Evolutionary conservation across 2,329 filamentous ascomycete genomes (phyloP).

Genomic region (Eutypella sp.): DNA sequence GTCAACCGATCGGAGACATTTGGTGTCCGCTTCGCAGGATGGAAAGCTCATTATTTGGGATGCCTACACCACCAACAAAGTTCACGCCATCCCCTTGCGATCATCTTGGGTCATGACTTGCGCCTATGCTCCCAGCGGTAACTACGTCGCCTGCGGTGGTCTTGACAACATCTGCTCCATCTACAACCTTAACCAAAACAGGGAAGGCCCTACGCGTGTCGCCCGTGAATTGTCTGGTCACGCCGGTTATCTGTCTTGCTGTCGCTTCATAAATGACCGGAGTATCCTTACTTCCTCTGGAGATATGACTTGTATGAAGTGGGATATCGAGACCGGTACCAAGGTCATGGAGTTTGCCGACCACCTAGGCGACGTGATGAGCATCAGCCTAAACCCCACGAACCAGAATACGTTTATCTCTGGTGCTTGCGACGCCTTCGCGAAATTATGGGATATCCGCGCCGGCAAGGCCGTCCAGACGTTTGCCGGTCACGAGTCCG

Average conservation of each 20-base stretch:
- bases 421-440: conserved; percentile 97
- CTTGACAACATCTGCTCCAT: conserved; percentile 99
- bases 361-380: conserved; percentile 98
- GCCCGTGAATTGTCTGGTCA: conserved; percentile 94
- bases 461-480: conserved; percentile 98
- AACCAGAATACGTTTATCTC: conserved; percentile 99
- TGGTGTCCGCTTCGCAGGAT: conserved; percentile 96
- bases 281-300: conserved; percentile 96
- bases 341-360: conserved; percentile 98
- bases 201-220: conserved; percentile 95
- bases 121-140: conserved; percentile 95
- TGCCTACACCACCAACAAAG: conserved; percentile 98
- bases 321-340: conserved; percentile 97
- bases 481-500: conserved; percentile 95
- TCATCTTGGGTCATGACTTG: conserved; percentile 99
- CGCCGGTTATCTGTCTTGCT: conserved; percentile 96
- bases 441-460: conserved; percentile 98
- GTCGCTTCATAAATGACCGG: conserved; percentile 97
- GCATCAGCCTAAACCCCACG: conserved; percentile 97
- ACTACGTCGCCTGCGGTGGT: conserved; percentile 97
- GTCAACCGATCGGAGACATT: conserved; percentile 95
- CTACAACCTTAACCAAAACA: conserved; percentile 91
- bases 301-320: conserved; percentile 99
- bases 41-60: conserved; percentile 99
- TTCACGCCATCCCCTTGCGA: conserved; percentile 93